Evolutionary conservation across 768 basidiomycete genomes (phyloP).

Genomic region (Chlorophyllum brunneum): DNA sequence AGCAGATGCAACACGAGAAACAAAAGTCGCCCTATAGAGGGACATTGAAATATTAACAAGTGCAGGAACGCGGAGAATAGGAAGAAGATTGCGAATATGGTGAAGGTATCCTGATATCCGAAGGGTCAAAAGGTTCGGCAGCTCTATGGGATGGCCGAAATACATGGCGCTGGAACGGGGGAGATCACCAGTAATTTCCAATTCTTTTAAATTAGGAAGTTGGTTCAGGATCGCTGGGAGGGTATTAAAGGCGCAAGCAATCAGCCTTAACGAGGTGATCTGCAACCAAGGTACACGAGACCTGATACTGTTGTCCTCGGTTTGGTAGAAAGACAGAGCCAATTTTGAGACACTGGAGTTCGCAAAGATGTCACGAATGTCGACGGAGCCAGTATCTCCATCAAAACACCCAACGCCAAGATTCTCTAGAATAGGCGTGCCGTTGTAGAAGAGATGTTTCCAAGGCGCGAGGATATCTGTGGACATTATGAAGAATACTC

Average conservation of each 20-base stretch:
- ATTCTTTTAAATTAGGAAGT: background rate
- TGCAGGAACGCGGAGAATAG: background rate
- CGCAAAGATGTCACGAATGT: background rate
- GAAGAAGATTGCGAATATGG: background rate
- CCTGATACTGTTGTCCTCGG: background rate
- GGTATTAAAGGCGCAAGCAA: background rate
- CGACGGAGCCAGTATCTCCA: background rate
- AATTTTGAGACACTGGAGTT: background rate
- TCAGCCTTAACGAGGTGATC: background rate
- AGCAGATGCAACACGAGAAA: background rate
- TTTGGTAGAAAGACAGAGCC: background rate
- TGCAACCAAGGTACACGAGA: background rate
- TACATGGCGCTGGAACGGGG: background rate
- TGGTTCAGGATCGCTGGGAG: background rate
- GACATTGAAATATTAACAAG: background rate
- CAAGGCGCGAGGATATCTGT: slow-evolving; percentile 1
- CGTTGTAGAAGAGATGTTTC: background rate
- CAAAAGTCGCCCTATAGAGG: background rate
- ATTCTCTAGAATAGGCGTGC: background rate
- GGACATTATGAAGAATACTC: background rate
- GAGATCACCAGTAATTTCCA: background rate
- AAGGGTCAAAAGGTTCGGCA: background rate
- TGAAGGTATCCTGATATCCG: background rate
- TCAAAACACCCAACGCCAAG: background rate
- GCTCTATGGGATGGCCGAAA: background rate